Evolutionary conservation across 1,139 yeast species (phyloP), one percentile per base, ranked within the genome.

Genomic region (Geotrichum australiense): DNA sequence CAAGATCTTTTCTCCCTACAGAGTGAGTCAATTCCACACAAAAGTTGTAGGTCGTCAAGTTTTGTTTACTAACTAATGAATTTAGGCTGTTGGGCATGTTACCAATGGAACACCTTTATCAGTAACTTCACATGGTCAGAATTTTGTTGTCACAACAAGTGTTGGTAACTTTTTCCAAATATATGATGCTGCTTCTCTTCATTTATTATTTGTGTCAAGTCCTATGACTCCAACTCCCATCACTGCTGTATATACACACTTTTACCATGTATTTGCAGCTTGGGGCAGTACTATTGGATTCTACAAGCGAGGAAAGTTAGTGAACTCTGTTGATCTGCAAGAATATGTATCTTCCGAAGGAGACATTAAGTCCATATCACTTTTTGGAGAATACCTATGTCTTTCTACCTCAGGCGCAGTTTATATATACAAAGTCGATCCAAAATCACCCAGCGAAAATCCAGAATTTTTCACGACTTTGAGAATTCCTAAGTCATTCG

Each of bases 81-180:
- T 18, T n/a, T 23, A 63, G 53, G 62, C 70, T 2, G 55, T 68
- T 15, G 73, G 73, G 12, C 53, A 68, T 34, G 71, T 68, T 6
- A 58, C 69, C 6, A 85, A 86, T 56, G 80, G 77, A 24, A 71
- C 74, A 1, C 97, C 97, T 2, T 83, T 87, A 59, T 86, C 96
- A 8, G 69, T 87, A 25, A 94, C 97, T 23, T 78, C 91, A 1
- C 70, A 91, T 45, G 99, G 99, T 44, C 73, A 85, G 14, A 79
- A 94, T 1, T 89, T 83, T 56, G 82, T 89, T 54, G 76, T 86
- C 36, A 94, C 84, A 10, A 89, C 98, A 0, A 79, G 86, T 27
- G 95, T 91, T 21, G 98, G 96, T 4, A 72, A 78, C 46, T 74
- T 93, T 1, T 86, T 91, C 64, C 98, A 91, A 61, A 85, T 91